A percentile compares a stretch with the other conserved stretches of the same genome.
phyloP scores from a whole-genome alignment of 2,329 filamentous ascomycete genomes.

The Botrytis squamosa region DNA sequence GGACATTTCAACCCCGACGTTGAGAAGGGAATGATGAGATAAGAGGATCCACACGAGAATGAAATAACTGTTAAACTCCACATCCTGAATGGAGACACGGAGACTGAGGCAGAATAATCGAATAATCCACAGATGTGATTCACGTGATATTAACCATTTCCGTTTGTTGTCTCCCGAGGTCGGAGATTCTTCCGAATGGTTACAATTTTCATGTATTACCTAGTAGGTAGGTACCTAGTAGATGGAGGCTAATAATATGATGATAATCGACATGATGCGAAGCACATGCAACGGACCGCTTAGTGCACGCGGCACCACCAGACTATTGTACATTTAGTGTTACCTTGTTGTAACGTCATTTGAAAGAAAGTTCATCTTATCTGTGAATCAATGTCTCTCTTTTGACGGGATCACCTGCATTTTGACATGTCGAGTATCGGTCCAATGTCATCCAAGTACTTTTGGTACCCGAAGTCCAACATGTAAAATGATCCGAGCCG shows the following conservation, averaged over 20 bases:
- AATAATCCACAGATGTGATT: not conserved
- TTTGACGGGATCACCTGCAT: not conserved
- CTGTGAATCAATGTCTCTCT: not conserved
- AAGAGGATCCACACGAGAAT: not conserved
- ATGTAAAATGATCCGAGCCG: not conserved
- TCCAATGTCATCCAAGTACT: not conserved
- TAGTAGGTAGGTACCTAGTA: not conserved
- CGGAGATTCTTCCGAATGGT: conserved; percentile 2
- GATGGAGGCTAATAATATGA: not conserved
- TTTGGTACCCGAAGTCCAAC: not conserved
- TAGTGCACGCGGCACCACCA: conserved; percentile 11
- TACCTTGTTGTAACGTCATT: conserved; percentile 2
- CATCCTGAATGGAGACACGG: not conserved
- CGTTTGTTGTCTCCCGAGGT: not conserved
- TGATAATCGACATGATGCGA: not conserved
- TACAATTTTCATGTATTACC: not conserved
- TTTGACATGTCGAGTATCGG: not conserved
- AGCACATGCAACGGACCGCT: conserved; percentile 14
- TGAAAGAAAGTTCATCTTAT: not conserved
- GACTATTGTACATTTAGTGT: not conserved
- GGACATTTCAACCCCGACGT: not conserved
- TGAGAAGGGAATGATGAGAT: not conserved
- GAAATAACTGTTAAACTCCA: not conserved
- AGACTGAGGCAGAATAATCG: not conserved
- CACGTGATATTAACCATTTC: not conserved